Base-by-base conservation (phyloP, 441 rosid genomes). In the Jatropha podagrica region DNA sequence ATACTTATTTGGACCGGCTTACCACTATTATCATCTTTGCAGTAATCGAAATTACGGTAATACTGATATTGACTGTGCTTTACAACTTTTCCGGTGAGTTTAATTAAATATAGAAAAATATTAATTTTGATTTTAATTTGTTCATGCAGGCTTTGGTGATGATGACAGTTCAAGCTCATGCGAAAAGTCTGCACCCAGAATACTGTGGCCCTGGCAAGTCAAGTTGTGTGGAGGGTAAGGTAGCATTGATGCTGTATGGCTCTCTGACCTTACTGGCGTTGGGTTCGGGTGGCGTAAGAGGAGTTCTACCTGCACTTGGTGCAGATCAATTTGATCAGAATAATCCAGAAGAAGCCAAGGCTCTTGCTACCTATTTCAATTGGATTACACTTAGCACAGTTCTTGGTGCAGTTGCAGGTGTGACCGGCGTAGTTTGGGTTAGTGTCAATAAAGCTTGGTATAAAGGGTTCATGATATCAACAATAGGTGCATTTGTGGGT, bases 301-400 rank as follows among this genome's bases (percentile, higher is more conserved):
- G 91, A 7, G 81, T 86, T 54, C 72, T 87, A 27, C 81, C 88
- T 7, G 72, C 95, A 0, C 83, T 87, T 5, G 90, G 95, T 0
- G 90, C 86, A 0, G 92, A 87, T 74, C 95, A 90, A 38, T 88
- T 88, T 54, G 78, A 86, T 52, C 77, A 72, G 23, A 86, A 78
- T 58, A 80, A 88, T 51, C 89, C 89, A 0, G 58, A 78, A 7
- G 88, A 83, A 77, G 90, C 81, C 11, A 77, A 78, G 52, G 79
- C 86, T 6, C 74, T 86, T 1, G 85, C 90, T 1, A 76, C 81
- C 76, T 88, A 76, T 69, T 88, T 88, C 86, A 90, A 88, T 40
- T 85, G 76, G 78, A 65, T 74, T 0, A 38, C 73, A 48, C 82
- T 87, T 3, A 75, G 81, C 61, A 61, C 73, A 44, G 83, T 83